Base-by-base conservation (phyloP, 1,284 basidiomycete genomes). In the Irpex sp. region DNA sequence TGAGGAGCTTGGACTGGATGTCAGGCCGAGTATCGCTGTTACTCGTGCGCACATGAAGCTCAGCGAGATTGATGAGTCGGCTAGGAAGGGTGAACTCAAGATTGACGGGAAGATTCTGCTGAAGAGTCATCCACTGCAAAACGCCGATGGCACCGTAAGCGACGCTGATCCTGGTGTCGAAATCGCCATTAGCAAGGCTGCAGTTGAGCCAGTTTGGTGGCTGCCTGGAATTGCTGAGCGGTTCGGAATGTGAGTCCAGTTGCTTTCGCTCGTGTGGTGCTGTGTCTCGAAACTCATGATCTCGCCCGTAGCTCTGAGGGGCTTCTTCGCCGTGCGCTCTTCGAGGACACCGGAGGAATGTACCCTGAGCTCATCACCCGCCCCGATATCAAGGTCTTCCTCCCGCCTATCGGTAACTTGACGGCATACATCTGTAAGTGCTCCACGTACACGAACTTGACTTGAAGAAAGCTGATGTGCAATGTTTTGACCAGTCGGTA, bases 301-400 rank as follows among this genome's bases (percentile, higher is more conserved):
- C 11, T 17, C 4, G 31, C 17, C 65, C 47, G 58, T 75, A 92
- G 91, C 58, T 91, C 93, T 0, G 97, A 98, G 76, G 85, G 82
- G 8, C 78, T 94, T 0, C 84, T 98, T 7, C 88, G 96, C 38
- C 84, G 96, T 19, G 92, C 94, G 0, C 81, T 98, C 37, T 98
- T 98, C 69, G 96, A 98, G 74, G 96, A 98, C 69, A 93, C 92
- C 0, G 95, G 95, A 70, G 96, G 95, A 71, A 96, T 96, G 91
- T 97, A 97, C 75, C 96, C 96, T 1, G 96, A 98, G 71, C 85
- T 98, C 57, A 89, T 98, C 69, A 98, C 96, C 8, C 88, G 96
- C 13, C 95, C 94, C 0, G 95, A 97, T 73, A 91, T 98, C 79
- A 96, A 97, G 75, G 85, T 96, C 26, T 98, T 98, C 83, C 82